Base-by-base conservation (phyloP, 768 basidiomycete species). In the Collybia sordida region DNA sequence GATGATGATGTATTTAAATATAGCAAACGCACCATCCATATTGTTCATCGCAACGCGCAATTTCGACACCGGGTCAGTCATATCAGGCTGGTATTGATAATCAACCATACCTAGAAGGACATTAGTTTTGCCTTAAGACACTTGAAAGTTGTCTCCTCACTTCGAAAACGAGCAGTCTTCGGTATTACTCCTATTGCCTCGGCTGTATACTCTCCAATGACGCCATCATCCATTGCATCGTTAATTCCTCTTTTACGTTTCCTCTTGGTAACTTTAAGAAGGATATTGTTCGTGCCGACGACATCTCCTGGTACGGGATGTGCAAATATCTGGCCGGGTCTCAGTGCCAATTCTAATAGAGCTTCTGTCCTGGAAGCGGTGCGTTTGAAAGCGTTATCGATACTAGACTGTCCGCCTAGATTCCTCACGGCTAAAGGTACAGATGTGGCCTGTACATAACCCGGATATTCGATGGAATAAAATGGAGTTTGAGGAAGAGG, bases 401-500 rank as follows among this genome's bases (percentile, higher is more conserved):
- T 72, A 52, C 77, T 78, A 22, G 76, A 60, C 56, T 87, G 86
- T 3, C 89, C 86, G 2, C 89, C 91, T 9, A 90, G 74, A 50
- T 76, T 82, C 41, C 76, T 70, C 38, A 93, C 65, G 1, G 86
- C 90, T 15, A 73, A 56, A 0, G 82, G 74, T 4, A 85, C 76
- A 27, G 91, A 88, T 1, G 75, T 63, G 3, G 75, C 67, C 12
- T 75, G 69, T 47, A 97, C 85, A 56, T 92, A 91, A 53, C 93
- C 93, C 6, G 93, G 93, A 70, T 93, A 96, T 66, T 97, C 94
- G 53, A 96, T 74, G 4, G 91, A 87, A 62, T 88, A 88, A 63
- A 85, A 88, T 24, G 81, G 73, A 4, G 74, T 72, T 27, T 78
- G 71, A 18, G 85, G 81, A 1, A 92, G 70, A 2, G 77, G 69